These are phyloP conservation scores for Dryadomyces quercivorus DNA, from an alignment of 2,329 filamentous ascomycete species.

Conservation along the genomic window DNA sequence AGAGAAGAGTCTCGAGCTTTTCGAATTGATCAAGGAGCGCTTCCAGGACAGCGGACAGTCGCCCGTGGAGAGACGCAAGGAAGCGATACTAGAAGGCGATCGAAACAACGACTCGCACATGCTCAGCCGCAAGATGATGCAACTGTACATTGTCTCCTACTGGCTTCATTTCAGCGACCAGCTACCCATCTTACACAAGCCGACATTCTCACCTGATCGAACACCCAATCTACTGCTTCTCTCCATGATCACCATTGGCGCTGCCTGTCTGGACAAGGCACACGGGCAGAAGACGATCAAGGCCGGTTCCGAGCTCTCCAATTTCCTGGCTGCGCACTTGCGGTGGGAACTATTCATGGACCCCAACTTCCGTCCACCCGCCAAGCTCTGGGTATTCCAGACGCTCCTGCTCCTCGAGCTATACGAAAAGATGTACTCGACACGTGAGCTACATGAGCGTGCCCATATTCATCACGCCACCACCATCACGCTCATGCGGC, in stretches of 20 bases:
- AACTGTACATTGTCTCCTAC: slow-evolving; percentile 84
- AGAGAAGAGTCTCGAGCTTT: slow-evolving; percentile 72
- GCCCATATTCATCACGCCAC: slow-evolving; percentile 96
- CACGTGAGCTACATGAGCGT: slow-evolving; percentile 78
- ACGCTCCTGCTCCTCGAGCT: slow-evolving; percentile 77
- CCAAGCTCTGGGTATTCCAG: slow-evolving; percentile 94
- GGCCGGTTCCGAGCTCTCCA: slow-evolving; percentile 70
- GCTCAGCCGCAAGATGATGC: slow-evolving; percentile 88
- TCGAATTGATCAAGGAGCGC: slow-evolving; percentile 66
- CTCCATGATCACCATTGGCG: slow-evolving; percentile 85
- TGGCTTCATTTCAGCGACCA: slow-evolving; percentile 94
- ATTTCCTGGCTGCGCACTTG: slow-evolving; percentile 86
- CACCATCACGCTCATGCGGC: slow-evolving; percentile 86
- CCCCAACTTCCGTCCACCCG: slow-evolving; percentile 75
- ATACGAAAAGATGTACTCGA: slow-evolving; percentile 98
- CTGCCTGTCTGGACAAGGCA: slow-evolving; percentile 74
- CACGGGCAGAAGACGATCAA: slow-evolving; percentile 63
- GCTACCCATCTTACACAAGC: slow-evolving; percentile 85
- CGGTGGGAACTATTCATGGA: slow-evolving; percentile 95
- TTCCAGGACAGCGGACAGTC: slow-evolving; percentile 74
- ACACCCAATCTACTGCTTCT: slow-evolving; percentile 77
- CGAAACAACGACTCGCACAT: slow-evolving; percentile 51
- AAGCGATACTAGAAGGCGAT: slow-evolving; percentile 67
- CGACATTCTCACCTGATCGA: slow-evolving; percentile 80
- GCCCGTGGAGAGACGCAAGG: slow-evolving; percentile 61